Evolutionary conservation across 192 early-diverging fungal species (phyloP), one percentile per base, ranked within the genome.

Genomic region (Coemansia guatemalensis): DNA sequence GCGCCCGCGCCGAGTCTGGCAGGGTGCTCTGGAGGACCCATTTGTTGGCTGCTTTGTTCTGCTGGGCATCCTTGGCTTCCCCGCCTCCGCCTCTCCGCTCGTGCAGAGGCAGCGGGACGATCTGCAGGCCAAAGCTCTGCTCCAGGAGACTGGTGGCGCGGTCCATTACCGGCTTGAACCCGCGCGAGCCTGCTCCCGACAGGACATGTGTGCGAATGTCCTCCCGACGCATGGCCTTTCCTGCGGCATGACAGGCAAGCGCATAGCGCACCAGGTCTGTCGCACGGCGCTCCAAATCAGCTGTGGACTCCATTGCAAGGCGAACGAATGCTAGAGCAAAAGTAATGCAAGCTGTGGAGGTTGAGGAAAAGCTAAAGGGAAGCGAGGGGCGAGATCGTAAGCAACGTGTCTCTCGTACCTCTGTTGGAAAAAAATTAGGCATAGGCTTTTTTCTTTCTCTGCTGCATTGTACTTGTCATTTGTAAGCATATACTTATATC

Each of bases 1-100:
- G 44, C 25, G 52, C n/a, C 23, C 78, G 72, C 18, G 60, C 48
- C 11, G 24, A 25, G 52, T 74, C 69, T 2, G 78, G 73, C 22
- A 81, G 48, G 12, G 53, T 48, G 66, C 69, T 81, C 12, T 71
- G 73, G 35, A 81, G 61, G 12, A 75, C 69, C 78, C 78, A 81
- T n/a, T 62, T 74, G 50, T 55, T 70, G 7, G 53, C 25, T 9
- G 53, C 44, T 32, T 61, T 66, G 29, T 35, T 48, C 3, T 41
- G 22, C 33, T 32, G 48, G 5, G 53, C 8, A 21, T 32, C 24
- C 39, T 49, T 39, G 4, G 52, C 21, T 6, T 35, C 57, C 23
- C 23, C 61, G 12, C 60, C 58, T 8, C 48, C 49, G 3, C 62
- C 52, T 21, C 44, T 35, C 62, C 69, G 69, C 51, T 81, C 78